A percentile compares a stretch with the other conserved stretches of the same genome.
Conservation (phyloP, 108 stramenopile genomes). For the Seminavis robusta region DNA sequence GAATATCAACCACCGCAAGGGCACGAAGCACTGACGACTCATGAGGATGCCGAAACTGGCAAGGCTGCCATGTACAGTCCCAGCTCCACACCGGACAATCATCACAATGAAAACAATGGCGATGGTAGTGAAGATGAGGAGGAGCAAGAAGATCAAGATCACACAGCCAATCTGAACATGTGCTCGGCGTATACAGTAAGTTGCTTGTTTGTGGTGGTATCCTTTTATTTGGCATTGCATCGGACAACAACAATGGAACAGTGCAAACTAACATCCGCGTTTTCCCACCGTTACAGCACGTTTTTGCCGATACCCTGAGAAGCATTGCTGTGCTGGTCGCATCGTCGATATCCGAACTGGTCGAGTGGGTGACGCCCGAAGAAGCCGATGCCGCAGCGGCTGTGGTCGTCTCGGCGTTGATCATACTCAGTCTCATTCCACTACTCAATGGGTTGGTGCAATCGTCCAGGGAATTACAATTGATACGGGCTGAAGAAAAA, state of each 20-base stretch:
- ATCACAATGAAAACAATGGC: background rate
- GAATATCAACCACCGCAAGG: background rate
- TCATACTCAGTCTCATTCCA: constrained; percentile 57
- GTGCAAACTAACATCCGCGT: background rate
- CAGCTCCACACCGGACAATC: too few relatives aligned
- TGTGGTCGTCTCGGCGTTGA: constrained; percentile 69
- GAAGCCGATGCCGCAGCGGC: constrained; percentile 69
- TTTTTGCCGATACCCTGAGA: constrained; percentile 81
- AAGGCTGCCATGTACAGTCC: too few relatives aligned
- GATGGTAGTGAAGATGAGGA: constrained; percentile 13
- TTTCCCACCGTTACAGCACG: constrained; percentile 35
- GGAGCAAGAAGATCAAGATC: constrained; percentile 19
- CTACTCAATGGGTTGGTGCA: constrained; percentile 45
- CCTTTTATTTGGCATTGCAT: background rate
- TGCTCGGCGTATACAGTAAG: constrained; percentile 81
- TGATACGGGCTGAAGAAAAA: constrained; percentile 19
- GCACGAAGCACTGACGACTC: background rate
- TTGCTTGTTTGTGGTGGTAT: background rate
- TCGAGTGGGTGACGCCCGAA: constrained; percentile 43
- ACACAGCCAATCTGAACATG: constrained; percentile 71
- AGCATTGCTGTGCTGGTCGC: constrained; percentile 72
- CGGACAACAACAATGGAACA: background rate
- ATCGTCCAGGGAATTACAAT: constrained; percentile 37
- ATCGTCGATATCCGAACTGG: constrained; percentile 42
- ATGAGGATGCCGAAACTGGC: too few relatives aligned